phyloP scores from a whole-genome alignment of 495 filamentous ascomycete species.

The Lindgomyces ingoldianus region DNA sequence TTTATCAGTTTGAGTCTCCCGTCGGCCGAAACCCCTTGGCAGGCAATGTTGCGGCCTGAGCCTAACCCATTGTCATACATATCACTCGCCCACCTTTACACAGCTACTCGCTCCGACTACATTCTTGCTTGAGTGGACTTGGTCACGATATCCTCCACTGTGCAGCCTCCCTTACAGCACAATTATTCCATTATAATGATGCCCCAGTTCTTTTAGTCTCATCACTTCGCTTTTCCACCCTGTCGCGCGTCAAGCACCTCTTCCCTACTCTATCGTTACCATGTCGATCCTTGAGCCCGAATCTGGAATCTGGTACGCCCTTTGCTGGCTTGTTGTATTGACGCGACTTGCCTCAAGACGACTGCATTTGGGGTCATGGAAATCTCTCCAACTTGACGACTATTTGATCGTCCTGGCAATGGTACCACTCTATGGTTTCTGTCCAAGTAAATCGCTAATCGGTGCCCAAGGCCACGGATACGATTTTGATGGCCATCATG shows the following conservation, averaged over 20 bases:
- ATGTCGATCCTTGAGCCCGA: constrained; percentile 49
- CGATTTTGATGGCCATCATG: constrained; percentile 56
- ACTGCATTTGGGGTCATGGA: constrained; percentile 50
- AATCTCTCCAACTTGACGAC: constrained; percentile 57
- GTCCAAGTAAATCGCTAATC: background rate
- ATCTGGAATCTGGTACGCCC: constrained; percentile 52
- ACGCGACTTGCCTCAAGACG: constrained; percentile 45
- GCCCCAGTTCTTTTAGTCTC: background rate
- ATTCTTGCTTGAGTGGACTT: too few relatives aligned
- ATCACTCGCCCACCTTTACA: background rate
- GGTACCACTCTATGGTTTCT: constrained; percentile 6
- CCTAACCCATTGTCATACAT: too few relatives aligned
- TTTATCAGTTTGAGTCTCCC: too few relatives aligned
- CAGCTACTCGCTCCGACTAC: background rate
- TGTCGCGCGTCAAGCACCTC: background rate
- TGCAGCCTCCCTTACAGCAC: too few relatives aligned
- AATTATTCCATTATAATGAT: background rate
- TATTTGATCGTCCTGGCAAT: constrained; percentile 60
- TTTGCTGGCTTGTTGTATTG: constrained; percentile 46
- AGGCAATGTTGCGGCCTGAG: too few relatives aligned
- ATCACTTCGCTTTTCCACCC: background rate
- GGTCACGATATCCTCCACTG: too few relatives aligned
- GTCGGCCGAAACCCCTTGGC: too few relatives aligned
- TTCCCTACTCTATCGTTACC: background rate
- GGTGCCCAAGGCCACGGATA: constrained; percentile 49